phyloP scores from a whole-genome alignment of 805 yeast genomes.

The Candida anglica region DNA sequence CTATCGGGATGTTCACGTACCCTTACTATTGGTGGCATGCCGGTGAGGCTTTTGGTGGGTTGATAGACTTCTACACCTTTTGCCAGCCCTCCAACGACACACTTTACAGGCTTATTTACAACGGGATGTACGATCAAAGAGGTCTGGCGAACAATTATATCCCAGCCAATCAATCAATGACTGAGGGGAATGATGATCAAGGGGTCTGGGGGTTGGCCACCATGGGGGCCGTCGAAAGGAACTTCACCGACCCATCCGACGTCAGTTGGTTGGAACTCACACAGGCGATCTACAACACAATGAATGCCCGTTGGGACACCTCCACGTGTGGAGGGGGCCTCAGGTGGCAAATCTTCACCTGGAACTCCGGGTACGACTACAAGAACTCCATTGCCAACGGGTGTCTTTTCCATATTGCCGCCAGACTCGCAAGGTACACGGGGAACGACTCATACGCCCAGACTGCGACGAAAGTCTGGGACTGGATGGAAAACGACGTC shows the following conservation, averaged over 20 bases:
- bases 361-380: conserved; percentile 93
- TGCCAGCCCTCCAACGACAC: conserved; percentile 33
- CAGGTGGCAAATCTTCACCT: conserved; percentile 93
- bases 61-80: conserved; percentile 35
- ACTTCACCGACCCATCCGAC: conserved; percentile 39
- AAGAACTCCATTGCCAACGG: conserved; percentile 92
- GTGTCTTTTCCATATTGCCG: conserved; percentile 80
- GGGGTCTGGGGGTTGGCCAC: conserved; percentile 50
- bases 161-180: conserved; percentile 43
- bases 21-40: conserved; percentile 56
- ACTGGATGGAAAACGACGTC: conserved; percentile 62
- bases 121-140: conserved; percentile 42
- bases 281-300: conserved; percentile 87
- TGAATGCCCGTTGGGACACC: conserved; percentile 85
- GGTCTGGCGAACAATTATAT: conserved; percentile 39
- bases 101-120: conserved; percentile 22
- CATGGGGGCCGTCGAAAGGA: conserved; percentile 44
- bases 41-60: conserved; percentile 48
- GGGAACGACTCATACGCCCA: conserved; percentile 68
- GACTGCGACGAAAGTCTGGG: conserved; percentile 72
- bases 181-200: conserved; percentile 51
- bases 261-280: conserved; percentile 82
- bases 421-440: conserved; percentile 82
- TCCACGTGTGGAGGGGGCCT: conserved; percentile 79
- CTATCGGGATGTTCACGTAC: conserved; percentile 41